These are phyloP conservation scores for Leucoagaricus sp. DNA, from an alignment of 1,284 basidiomycete species.

Conservation along the genomic window DNA sequence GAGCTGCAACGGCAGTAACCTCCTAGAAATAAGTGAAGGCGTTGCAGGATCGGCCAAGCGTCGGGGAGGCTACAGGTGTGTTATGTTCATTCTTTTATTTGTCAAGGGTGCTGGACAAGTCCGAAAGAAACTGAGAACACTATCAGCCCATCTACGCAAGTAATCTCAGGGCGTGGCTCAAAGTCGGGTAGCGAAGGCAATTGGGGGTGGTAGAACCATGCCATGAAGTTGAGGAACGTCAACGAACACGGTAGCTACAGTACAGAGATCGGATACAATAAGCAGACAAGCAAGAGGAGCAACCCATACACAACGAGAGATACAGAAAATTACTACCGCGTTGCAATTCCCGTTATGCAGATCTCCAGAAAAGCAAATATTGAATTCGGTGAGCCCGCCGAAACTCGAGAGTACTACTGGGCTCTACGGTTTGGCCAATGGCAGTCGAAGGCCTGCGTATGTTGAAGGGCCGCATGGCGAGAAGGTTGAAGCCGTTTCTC, in stretches of 20 bases:
- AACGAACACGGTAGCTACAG: too few species aligned
- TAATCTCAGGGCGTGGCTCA: conserved; percentile 59
- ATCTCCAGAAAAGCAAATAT: conserved; percentile 11
- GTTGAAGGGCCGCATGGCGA: neutral
- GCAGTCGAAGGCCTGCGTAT: neutral
- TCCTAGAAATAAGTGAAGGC: conserved; percentile 50
- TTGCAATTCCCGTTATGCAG: neutral
- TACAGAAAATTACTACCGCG: neutral
- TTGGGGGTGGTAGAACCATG: conserved; percentile 46
- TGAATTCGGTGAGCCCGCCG: conserved; percentile 11
- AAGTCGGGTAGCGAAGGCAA: conserved; percentile 62
- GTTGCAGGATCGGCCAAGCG: conserved; percentile 47
- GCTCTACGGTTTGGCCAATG: neutral
- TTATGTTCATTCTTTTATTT: neutral
- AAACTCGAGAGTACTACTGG: neutral
- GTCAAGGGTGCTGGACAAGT: neutral
- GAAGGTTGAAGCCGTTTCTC: neutral
- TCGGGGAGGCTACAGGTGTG: conserved; percentile 54
- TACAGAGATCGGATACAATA: too few species aligned
- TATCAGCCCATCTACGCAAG: conserved; percentile 52
- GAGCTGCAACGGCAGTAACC: conserved; percentile 41
- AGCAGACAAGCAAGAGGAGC: too few species aligned
- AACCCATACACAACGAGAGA: too few species aligned
- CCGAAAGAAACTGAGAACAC: conserved; percentile 44
- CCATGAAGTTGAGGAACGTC: too few species aligned